Percentiles rank a stretch among this genome's conserved stretches.
Conservation (phyloP, 2,329 filamentous ascomycete species). For the Botryotinia narcissicola region DNA sequence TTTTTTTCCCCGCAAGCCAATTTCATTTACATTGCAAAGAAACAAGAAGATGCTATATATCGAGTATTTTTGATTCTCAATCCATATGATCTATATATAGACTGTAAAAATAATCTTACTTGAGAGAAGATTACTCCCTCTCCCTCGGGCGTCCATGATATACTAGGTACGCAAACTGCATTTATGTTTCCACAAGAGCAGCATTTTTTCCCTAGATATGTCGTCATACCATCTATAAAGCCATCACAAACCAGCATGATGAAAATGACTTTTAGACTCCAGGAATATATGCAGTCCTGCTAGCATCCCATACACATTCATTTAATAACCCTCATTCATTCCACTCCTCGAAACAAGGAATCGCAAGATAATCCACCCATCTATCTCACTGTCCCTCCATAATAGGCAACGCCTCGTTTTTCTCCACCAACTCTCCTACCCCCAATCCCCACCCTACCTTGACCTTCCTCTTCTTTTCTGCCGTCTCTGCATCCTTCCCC, state of each 20-base stretch:
- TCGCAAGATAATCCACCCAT: not conserved
- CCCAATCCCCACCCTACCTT: conserved; percentile 79
- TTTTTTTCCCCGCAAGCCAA: not conserved
- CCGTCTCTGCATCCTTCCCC: conserved; percentile 62
- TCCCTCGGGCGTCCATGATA: not conserved
- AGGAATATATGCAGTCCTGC: not conserved
- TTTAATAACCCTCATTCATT: not conserved
- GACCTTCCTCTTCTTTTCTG: conserved; percentile 70
- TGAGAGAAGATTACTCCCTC: not conserved
- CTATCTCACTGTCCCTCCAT: not conserved
- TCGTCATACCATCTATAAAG: not conserved
- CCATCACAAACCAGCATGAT: not conserved
- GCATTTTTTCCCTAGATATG: not conserved
- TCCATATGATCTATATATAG: not conserved
- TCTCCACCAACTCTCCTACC: conserved; percentile 75
- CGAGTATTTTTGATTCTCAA: not conserved
- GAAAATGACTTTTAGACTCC: conserved; percentile 14
- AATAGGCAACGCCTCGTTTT: conserved; percentile 49
- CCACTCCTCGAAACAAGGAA: not conserved
- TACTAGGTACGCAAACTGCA: not conserved
- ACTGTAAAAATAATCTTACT: not conserved
- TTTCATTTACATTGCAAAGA: not conserved
- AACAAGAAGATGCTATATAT: not conserved
- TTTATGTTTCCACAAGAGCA: not conserved
- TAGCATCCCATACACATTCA: not conserved